A percentile compares a stretch with the other conserved stretches of the same genome.
These are phyloP conservation scores for Xylariaceae sp. DNA, from an alignment of 2,329 filamentous ascomycete species.

Conservation along the genomic window DNA sequence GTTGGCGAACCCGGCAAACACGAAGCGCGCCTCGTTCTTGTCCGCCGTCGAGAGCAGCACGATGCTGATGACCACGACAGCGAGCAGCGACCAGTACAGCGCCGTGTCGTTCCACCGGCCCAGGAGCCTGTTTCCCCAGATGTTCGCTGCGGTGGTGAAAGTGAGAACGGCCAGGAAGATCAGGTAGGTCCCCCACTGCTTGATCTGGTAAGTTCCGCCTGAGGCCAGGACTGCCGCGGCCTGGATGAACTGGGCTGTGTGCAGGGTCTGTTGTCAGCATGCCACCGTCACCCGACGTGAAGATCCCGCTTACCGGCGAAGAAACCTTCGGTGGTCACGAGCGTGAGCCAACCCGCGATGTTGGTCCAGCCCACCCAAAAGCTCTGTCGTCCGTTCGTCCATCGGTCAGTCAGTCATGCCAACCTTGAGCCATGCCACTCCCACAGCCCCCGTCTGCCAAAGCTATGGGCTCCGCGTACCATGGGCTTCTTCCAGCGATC, in stretches of 20 bases:
- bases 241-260: conserved; percentile 34
- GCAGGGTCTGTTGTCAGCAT: not conserved
- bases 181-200: conserved; percentile 32
- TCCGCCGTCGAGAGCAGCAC: conserved; percentile 31
- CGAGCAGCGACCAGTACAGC: conserved; percentile 34
- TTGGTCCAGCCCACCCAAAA: conserved; percentile 38
- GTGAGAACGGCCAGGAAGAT: conserved; percentile 33
- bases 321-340: conserved; percentile 35
- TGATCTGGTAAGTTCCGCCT: conserved; percentile 27
- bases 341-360: conserved; percentile 37
- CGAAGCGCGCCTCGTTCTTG: conserved; percentile 34
- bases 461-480: conserved; percentile 18
- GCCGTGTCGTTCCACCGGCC: conserved; percentile 35
- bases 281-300: no score
- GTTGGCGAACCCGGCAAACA: conserved; percentile 38
- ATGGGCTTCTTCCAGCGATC: conserved; percentile 30
- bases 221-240: conserved; percentile 34
- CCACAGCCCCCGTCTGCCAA: no score
- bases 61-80: conserved; percentile 35
- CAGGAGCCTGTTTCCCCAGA: conserved; percentile 33
- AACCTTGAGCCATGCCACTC: not conserved
- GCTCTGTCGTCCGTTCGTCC: conserved; percentile 27
- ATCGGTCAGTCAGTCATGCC: no score
- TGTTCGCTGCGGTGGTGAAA: conserved; percentile 30
- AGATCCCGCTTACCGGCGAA: conserved; percentile 27